phyloP scores from a whole-genome alignment of 306 rosid species.

The Glycine tomentella region DNA sequence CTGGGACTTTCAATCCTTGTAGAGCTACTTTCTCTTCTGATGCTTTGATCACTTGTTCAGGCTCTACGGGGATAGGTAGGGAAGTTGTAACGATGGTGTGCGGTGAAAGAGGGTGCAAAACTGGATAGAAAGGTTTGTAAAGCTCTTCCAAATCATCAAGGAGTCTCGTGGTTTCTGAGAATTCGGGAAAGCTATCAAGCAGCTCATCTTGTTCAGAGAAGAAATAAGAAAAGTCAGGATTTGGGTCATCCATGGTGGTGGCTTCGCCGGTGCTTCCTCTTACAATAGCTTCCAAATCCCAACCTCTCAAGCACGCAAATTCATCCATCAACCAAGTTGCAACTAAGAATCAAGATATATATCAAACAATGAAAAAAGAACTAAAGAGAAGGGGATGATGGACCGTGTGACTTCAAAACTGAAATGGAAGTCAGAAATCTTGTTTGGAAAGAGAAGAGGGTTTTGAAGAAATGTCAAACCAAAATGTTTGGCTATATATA shows the following conservation, averaged over 20 bases:
- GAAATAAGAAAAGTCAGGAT: slow-evolving; percentile 38
- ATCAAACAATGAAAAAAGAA: too few species aligned
- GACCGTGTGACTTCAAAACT: not conserved
- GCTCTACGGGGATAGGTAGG: slow-evolving; percentile 21
- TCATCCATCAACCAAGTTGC: slow-evolving; percentile 38
- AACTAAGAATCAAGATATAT: too few species aligned
- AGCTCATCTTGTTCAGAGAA: slow-evolving; percentile 50
- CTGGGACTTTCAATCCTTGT: slow-evolving; percentile 8
- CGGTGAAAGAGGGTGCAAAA: not conserved
- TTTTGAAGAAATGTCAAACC: slow-evolving; percentile 42
- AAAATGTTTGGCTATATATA: slow-evolving; percentile 44
- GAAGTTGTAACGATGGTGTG: slow-evolving; percentile 47
- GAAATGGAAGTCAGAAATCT: too few species aligned
- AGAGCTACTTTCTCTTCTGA: too few species aligned
- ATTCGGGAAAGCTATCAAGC: slow-evolving; percentile 52
- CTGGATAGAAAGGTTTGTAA: slow-evolving; percentile 65
- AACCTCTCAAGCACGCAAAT: slow-evolving; percentile 59
- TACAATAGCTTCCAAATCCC: slow-evolving; percentile 92
- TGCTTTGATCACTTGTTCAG: too few species aligned
- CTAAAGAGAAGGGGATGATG: too few species aligned
- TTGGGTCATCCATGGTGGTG: slow-evolving; percentile 14
- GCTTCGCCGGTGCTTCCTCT: slow-evolving; percentile 57
- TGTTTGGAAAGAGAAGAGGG: slow-evolving; percentile 1
- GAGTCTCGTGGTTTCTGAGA: slow-evolving; percentile 57
- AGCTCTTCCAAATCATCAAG: slow-evolving; percentile 68